A percentile compares a stretch with the other conserved stretches of the same genome.
Conservation (phyloP, 129 eudicot genomes). For the Arctium lappa region DNA sequence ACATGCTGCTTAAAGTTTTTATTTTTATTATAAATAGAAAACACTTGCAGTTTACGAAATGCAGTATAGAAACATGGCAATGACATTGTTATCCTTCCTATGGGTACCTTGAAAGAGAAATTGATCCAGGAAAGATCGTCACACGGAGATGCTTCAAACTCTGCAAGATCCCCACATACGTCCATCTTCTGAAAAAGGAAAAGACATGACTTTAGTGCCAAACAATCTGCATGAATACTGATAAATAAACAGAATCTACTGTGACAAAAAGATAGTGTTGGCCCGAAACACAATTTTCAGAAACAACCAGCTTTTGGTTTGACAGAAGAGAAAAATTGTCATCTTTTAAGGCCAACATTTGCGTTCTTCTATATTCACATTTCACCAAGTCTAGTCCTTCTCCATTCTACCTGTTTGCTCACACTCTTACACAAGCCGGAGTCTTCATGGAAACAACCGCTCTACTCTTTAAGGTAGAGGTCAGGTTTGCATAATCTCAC, state of each 20-base stretch:
- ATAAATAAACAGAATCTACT: not conserved
- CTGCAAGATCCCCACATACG: conserved; percentile 65
- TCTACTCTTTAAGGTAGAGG: too few relatives aligned
- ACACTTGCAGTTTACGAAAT: not conserved
- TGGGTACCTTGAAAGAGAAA: conserved; percentile 79
- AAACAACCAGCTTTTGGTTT: not conserved
- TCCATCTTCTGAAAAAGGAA: conserved; percentile 46
- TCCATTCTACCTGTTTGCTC: too few relatives aligned
- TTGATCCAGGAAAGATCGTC: conserved; percentile 71
- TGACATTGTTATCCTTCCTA: conserved; percentile 4
- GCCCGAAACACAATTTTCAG: not conserved
- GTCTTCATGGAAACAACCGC: too few relatives aligned
- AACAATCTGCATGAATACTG: not conserved
- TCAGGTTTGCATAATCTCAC: too few relatives aligned
- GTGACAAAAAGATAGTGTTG: not conserved
- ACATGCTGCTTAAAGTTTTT: not conserved
- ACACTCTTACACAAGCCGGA: too few relatives aligned
- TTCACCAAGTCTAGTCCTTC: too few relatives aligned
- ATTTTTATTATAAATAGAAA: not conserved
- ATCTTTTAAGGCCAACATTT: not conserved
- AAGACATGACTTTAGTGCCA: not conserved
- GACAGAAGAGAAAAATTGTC: too few relatives aligned
- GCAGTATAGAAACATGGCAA: not conserved
- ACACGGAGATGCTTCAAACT: conserved; percentile 57
- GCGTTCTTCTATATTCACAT: not conserved